Conservation (phyloP, 148 eudicot species). For the Chenopodium formosanum region DNA sequence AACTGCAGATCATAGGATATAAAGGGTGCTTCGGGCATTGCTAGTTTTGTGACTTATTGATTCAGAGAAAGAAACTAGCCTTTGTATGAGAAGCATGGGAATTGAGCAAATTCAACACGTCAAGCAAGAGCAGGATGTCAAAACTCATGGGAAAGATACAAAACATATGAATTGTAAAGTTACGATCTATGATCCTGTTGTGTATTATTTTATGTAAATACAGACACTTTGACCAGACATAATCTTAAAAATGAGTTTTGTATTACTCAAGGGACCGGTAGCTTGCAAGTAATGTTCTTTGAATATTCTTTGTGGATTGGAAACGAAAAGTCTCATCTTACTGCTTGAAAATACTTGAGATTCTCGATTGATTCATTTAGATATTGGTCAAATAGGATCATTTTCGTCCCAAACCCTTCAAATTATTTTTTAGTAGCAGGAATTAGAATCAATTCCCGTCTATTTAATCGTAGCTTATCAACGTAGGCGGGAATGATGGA, state of each 20-base stretch:
- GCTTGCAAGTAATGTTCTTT: neutral
- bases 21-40: neutral
- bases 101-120: neutral
- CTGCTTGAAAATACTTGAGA: neutral
- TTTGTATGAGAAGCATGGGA: slow-evolving; percentile 6
- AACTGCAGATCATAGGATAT: slow-evolving; percentile 3
- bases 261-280: neutral
- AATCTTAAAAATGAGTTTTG: neutral
- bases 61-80: neutral
- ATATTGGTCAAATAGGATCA: neutral
- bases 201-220: neutral
- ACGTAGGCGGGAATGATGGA: neutral
- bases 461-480: no score
- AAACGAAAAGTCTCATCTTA: neutral
- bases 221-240: neutral
- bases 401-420: no score
- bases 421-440: no score
- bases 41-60: neutral
- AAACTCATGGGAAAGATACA: neutral
- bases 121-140: neutral
- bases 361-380: neutral
- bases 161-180: neutral
- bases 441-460: no score
- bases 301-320: neutral
- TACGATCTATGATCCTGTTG: neutral